phyloP scores from a whole-genome alignment of 2,329 filamentous ascomycete species.

The Talaromyces rugulosus region DNA sequence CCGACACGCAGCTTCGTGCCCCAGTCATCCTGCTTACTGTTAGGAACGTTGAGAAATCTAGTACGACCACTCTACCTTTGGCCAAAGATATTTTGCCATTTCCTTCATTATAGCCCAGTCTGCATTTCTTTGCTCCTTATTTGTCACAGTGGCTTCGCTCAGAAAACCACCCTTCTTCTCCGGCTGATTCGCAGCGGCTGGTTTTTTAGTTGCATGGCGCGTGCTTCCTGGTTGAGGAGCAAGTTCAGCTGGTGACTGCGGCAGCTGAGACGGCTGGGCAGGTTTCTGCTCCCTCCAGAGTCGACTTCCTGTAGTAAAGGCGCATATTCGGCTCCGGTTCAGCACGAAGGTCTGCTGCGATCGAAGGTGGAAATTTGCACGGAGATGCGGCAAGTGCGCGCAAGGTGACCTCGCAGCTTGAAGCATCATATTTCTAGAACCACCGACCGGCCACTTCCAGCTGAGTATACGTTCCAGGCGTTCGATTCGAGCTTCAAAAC shows the following conservation, averaged over 20 bases:
- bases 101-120: constrained; percentile 99
- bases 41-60: background rate
- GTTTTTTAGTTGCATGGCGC: constrained; percentile 11
- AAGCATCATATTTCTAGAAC: constrained; percentile 30
- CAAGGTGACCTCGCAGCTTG: constrained; percentile 33
- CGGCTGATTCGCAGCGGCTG: constrained; percentile 22
- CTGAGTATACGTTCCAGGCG: background rate
- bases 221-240: background rate
- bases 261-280: background rate
- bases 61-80: constrained; percentile 53
- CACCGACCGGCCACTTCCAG: constrained; percentile 11
- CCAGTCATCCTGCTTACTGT: constrained; percentile 56
- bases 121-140: constrained; percentile 86
- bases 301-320: constrained; percentile 24
- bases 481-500: background rate
- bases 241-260: background rate
- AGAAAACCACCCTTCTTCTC: constrained; percentile 56
- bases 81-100: constrained; percentile 95
- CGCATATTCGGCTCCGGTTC: constrained; percentile 24
- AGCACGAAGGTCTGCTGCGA: constrained; percentile 20
- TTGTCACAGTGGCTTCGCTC: constrained; percentile 60
- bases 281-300: constrained; percentile 20
- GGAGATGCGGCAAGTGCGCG: constrained; percentile 27
- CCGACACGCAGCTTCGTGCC: constrained; percentile 81
- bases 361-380: constrained; percentile 21